Evolutionary conservation across 768 basidiomycete species (phyloP), one percentile per base, ranked within the genome.

Genomic region (Suillus lakei): DNA sequence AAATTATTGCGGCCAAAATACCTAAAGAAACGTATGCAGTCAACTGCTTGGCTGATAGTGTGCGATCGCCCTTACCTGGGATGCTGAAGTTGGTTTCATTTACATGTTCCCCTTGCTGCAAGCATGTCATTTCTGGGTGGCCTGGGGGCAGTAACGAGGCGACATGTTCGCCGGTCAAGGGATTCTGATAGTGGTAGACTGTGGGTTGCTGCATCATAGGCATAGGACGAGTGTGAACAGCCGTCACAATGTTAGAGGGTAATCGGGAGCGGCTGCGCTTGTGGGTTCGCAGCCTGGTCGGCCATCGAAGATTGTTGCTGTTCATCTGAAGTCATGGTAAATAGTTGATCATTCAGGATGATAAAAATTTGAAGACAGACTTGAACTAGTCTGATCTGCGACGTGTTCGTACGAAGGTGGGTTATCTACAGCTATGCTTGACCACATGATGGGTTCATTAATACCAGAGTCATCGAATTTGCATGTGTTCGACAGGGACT

Each of bases 101-200:
- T 15, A 88, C 72, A 73, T 95, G 93, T n/a, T 76, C 77, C 13
- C 93, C 93, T 8, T 84, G 74, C 73, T 94, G 93, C n/a, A 95
- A 76, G 71, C 93, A 95, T 34, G 91, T 70, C 93, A 94, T 95
- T 77, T 92, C 87, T 0, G 92, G 93, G 72, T 95, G 90, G 65
- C 85, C 81, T 1, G 93, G 93, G 0, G 93, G 90, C 2, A 92
- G 80, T 4, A 89, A 74, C 0, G 93, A 90, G 2, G 86, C 80
- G 34, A 91, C 66, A 23, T 81, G 80, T 54, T 90, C 83, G 7
- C 86, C 83, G 0, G 88, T 91, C 1, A 51, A 30, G 2, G 90
- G 88, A 74, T 91, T 86, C 62, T 84, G 76, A 74, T 93, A 93
- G 77, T 90, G 85, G 73, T 89, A 91, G 6, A 93, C 81, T 4